Evolutionary conservation across 2,329 filamentous ascomycete species (phyloP), one percentile per base, ranked within the genome.

Genomic region (Colletotrichum filicis): DNA sequence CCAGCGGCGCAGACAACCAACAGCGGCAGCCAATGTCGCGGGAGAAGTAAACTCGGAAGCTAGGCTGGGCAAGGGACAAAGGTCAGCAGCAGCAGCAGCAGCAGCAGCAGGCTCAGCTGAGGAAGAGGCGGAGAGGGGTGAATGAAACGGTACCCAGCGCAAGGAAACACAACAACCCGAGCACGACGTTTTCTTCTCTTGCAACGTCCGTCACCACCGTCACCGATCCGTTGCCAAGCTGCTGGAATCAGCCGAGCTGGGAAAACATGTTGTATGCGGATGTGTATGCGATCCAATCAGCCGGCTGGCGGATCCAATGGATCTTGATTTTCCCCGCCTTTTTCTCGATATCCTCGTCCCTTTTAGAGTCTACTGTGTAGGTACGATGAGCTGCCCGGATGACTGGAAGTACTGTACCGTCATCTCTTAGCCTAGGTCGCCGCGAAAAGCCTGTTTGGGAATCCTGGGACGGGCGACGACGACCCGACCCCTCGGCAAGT

Each of bases 211-310:
- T 49, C 53, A 56, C 53, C 24, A 42, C 42, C 60, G 59, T 30
- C 42, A 42, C 32, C 24, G 24, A 22, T 49, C 37, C 35, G 37
- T 49, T 19, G 59, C 66, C 66, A 53, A 68, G 46, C 22, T 49
- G 26, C 60, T 35, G 66, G 66, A 67, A 60, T 32, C 53, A 32
- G 59, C 55, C 55, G 55, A 37, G 32, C 64, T 24, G 55, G 64
- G 55, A 26, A 60, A 55, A 37, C 35, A 19, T 46, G 58, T 30
- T 61, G 42, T 35, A 52, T 52, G 60, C 26, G 28, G 1, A n/a
- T 32, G 28, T 32, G 66, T 53, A 68, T 35, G 66, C 66, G 66
- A 37, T 49, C 55, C 68, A 70, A 70, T 66, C 68, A 70, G 55
- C 60, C 60, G 60, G 28, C 60, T 53, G 46, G 12, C 46, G 28